Evolutionary conservation across 306 rosid genomes (phyloP), one percentile per base, ranked within the genome.

Genomic region (Cucumis cinereus): DNA sequence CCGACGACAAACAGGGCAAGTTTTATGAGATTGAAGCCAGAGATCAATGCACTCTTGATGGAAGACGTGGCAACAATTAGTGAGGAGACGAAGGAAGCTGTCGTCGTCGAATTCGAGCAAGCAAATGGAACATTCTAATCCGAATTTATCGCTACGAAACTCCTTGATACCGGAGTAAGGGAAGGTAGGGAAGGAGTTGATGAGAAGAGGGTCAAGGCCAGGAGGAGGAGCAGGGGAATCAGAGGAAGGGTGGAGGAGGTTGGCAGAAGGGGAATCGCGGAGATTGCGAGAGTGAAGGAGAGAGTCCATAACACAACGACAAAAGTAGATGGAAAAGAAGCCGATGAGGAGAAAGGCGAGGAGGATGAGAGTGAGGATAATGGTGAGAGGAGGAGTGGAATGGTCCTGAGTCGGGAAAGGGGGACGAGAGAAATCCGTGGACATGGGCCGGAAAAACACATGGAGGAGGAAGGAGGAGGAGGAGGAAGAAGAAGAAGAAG

Each of bases 1-100:
- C 0, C 85, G 66, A 0, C 98, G 92, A 50, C 98, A 92, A 71
- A 92, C 87, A 0, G 98, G 98, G 64, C 98, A 92, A 5, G 98
- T 89, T 55, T 85, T 90, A 40, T 92, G 91, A 0, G 89, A 78
- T 11, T 75, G n/a, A 2, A 92, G 98, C 98, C 96, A 92, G 13
- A 85, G 79, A 36, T 90, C 96, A 19, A 92, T 92, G 75, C 96
- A 92, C 38, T 90, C 91, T 41, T 89, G 86, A 36, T 92, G 96
- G 73, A 90, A 92, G 56, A 90, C 92, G 67, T 92, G 96, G 71
- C 79, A 85, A 23, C 96, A 92, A n/a, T 75, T 33, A 2, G 91
- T 76, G 40, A 92, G 56, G 41, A 85, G 79, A 16, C 92, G 89
- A 6, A 92, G 90, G 53, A 85, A 12, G 77, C 85, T 86, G 0